Conservation (phyloP, 768 basidiomycete genomes). For the Russula foetens region DNA sequence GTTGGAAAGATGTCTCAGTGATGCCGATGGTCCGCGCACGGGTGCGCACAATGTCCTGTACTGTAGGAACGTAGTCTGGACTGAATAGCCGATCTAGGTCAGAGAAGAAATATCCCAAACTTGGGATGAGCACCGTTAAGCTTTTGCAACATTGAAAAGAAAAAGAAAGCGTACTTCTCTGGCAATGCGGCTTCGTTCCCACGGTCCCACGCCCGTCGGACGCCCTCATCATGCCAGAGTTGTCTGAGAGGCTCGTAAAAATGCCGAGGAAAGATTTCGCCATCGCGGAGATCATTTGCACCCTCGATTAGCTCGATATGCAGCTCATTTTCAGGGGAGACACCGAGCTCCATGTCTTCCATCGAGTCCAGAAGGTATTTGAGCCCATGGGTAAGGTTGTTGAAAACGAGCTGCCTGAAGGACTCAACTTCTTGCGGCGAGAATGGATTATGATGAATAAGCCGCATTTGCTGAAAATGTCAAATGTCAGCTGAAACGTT, state of each 20-base stretch:
- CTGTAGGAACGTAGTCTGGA: constrained; percentile 60
- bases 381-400: constrained; percentile 85
- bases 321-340: constrained; percentile 49
- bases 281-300: constrained; percentile 65
- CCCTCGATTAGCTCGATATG: constrained; percentile 58
- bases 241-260: constrained; percentile 59
- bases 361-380: constrained; percentile 77
- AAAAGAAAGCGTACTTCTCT: constrained; percentile 57
- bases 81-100: constrained; percentile 75
- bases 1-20: constrained; percentile 76
- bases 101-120: constrained; percentile 69
- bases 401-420: constrained; percentile 88
- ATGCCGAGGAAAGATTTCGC: constrained; percentile 65
- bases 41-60: constrained; percentile 84
- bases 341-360: constrained; percentile 78
- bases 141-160: constrained; percentile 8
- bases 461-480: constrained; percentile 90
- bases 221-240: constrained; percentile 71
- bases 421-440: constrained; percentile 74
- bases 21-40: constrained; percentile 88
- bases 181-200: constrained; percentile 90
- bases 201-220: constrained; percentile 70
- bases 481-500: too few relatives aligned
- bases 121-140: constrained; percentile 25
- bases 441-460: constrained; percentile 87